Percentiles rank a stretch among this genome's conserved stretches.
phyloP scores from a whole-genome alignment of 192 early-diverging fungal species.

The Linnemannia hyalina region DNA sequence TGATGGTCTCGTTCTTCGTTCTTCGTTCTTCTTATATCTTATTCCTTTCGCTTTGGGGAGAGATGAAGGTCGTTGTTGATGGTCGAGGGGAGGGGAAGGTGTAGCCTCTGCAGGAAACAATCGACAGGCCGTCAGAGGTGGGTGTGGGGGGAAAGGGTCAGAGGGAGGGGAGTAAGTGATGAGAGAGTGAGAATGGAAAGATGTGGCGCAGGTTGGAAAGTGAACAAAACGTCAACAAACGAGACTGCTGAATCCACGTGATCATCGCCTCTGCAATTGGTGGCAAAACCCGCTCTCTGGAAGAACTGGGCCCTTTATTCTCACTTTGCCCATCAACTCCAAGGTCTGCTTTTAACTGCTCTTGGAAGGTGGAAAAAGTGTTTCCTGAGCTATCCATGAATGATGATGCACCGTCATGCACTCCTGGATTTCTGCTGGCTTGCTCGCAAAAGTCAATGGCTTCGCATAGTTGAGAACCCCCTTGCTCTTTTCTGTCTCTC shows the following conservation, averaged over 20 bases:
- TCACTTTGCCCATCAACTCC: neutral
- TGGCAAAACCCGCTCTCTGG: neutral
- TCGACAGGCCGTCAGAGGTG: neutral
- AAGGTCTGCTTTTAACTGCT: neutral
- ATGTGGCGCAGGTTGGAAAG: neutral
- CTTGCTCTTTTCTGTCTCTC: neutral
- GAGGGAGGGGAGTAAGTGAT: slow-evolving; percentile 1
- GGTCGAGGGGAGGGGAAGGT: neutral
- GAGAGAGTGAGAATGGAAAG: slow-evolving; percentile 9
- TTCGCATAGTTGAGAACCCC: neutral
- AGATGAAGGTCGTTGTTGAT: neutral
- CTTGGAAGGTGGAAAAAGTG: neutral
- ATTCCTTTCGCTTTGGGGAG: too few species aligned
- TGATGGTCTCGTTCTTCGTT: neutral
- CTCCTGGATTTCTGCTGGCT: neutral
- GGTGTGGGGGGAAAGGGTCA: neutral
- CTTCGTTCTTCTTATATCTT: too few species aligned
- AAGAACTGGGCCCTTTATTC: neutral
- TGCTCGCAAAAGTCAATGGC: neutral
- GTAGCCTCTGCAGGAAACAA: neutral
- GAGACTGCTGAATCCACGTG: neutral
- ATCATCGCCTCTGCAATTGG: neutral
- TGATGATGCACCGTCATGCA: neutral
- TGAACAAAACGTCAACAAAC: neutral
- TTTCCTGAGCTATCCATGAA: neutral